Evolutionary conservation across 257 asterid species (phyloP), one percentile per base, ranked within the genome.

Genomic region (Voacanga thouarsii): DNA sequence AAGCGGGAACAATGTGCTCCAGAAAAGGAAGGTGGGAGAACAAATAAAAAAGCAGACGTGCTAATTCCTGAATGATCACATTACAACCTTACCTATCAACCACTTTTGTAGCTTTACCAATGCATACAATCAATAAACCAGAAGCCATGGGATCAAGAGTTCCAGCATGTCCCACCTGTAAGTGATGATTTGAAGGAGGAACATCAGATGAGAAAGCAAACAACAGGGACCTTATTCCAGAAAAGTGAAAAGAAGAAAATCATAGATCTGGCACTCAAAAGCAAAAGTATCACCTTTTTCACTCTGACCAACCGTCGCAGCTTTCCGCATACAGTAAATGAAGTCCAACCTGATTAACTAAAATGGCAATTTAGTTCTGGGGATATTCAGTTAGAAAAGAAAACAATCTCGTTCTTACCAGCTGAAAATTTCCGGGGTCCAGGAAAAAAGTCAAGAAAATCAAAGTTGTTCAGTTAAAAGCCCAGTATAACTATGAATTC

Each of bases 71-170:
- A 53, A 53, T 15, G 65, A 60, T 73, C 70, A 60, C 43, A 8
- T 73, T 37, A 23, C 50, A 50, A 78, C 79, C 77, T 84, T 85
- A 95, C 99, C 97, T 88, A 59, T 92, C 99, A 61, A 92, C 99
- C 79, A 86, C 66, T 87, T 95, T 95, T 68, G 99, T 95, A 49
- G 99, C 97, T 93, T 90, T 95, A 80, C 99, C 99, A 76, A 95
- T 82, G 53, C 99, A 95, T 56, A 95, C 98, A 77, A 95, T 93
- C 89, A 95, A 81, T 79, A 95, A 87, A 75, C 99, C 99, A 65
- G 98, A 93, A 26, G 99, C 98, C 99, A 95, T 95, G 44, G 99
- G 99, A 90, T 95, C 99, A 33, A 95, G 91, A 37, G 99, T 95
- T 76, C 99, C 99, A 59, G 99, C 99, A 90, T 95, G 99, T 41